Conservation (phyloP, 371 early-diverging fungal genomes). For the Apophysomyces sp. region DNA sequence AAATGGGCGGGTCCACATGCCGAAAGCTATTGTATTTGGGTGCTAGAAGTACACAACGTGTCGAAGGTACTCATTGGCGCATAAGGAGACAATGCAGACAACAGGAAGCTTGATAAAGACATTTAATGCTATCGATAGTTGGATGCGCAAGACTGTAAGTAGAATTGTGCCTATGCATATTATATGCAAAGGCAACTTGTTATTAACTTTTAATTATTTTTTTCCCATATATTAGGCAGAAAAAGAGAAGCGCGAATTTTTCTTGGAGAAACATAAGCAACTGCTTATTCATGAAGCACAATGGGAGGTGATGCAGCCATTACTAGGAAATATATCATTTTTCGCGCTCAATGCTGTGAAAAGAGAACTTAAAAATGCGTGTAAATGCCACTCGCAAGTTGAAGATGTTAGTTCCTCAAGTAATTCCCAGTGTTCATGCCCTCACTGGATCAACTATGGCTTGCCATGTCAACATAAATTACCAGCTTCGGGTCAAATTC, state of each 20-base stretch:
- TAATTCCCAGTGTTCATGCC: not conserved
- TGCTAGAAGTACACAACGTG: constrained; percentile 7
- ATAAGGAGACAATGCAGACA: constrained; percentile 3
- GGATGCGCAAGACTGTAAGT: not conserved
- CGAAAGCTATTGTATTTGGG: not conserved
- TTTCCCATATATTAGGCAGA: not conserved
- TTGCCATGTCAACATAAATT: not conserved
- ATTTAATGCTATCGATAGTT: not conserved
- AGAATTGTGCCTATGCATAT: not conserved
- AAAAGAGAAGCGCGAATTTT: not conserved
- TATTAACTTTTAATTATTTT: not conserved
- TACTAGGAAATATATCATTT: not conserved
- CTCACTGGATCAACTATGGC: not conserved
- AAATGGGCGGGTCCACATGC: constrained; percentile 6
- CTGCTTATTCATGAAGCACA: not conserved
- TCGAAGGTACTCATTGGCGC: constrained; percentile 3
- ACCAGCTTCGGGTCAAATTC: not conserved
- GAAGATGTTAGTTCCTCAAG: not conserved
- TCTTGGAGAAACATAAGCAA: not conserved
- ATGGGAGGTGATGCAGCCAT: not conserved
- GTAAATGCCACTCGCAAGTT: not conserved
- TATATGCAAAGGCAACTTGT: not conserved
- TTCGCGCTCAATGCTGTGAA: not conserved
- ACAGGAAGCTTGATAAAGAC: not conserved
- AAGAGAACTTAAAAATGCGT: not conserved